Evolutionary conservation across 306 rosid species (phyloP).

Genomic region (Rosa chinensis): DNA sequence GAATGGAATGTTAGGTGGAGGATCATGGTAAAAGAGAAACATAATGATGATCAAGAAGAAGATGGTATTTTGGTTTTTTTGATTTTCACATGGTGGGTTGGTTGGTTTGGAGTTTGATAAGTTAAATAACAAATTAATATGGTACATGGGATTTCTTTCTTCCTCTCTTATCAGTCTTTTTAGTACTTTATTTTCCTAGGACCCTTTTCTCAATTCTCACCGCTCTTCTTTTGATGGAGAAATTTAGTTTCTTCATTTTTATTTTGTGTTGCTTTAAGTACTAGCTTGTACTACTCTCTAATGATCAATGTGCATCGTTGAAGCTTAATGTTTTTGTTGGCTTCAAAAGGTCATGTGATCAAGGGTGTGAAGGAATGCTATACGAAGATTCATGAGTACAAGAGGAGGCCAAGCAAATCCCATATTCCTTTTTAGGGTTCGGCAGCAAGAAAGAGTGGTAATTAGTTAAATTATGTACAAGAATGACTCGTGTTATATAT

Average conservation of each 20-base stretch:
- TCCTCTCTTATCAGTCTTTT: background rate
- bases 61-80: slow-evolving; percentile 30
- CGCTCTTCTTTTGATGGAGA: background rate
- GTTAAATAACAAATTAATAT: slow-evolving; percentile 49
- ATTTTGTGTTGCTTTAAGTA: slow-evolving; percentile 21
- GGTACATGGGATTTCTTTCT: slow-evolving; percentile 40
- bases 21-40: slow-evolving; percentile 65
- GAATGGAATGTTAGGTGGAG: slow-evolving; percentile 94
- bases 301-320: slow-evolving; percentile 36
- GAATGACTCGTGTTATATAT: background rate
- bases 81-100: slow-evolving; percentile 26
- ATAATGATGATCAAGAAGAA: slow-evolving; percentile 10
- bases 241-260: background rate
- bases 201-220: background rate
- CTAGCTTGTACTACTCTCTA: slow-evolving; percentile 1
- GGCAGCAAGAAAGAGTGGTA: background rate
- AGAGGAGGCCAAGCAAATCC: slow-evolving; percentile 11
- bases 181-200: background rate
- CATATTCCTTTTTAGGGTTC: slow-evolving; percentile 15
- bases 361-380: background rate
- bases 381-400: slow-evolving; percentile 2
- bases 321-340: slow-evolving; percentile 48
- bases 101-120: slow-evolving; percentile 30
- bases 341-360: slow-evolving; percentile 30
- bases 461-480: background rate